Percentiles rank a stretch among this genome's conserved stretches.
Conservation (phyloP, 257 asterid genomes). For the Lycium barbarum region DNA sequence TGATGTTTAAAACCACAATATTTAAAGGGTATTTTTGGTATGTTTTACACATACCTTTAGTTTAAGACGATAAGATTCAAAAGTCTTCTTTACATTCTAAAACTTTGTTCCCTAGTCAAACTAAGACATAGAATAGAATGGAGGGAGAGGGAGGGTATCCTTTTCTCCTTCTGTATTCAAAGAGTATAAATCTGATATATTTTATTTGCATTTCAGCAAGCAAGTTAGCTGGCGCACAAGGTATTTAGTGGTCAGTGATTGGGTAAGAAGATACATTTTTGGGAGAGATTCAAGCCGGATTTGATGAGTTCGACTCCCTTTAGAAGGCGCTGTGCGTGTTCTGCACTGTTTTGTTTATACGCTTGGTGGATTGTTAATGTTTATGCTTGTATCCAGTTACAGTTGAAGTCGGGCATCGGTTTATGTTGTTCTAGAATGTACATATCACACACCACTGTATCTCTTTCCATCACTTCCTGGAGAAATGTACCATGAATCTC, state of each 20-base stretch:
- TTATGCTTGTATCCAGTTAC: not conserved
- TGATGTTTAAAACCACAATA: no score
- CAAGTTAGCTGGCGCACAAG: constrained; percentile 95
- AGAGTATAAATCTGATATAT: not conserved
- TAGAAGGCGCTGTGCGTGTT: not conserved
- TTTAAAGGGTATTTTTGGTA: no score
- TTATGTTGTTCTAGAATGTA: not conserved
- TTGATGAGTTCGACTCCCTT: constrained; percentile 30
- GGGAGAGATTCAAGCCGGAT: constrained; percentile 95
- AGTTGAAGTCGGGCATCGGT: not conserved
- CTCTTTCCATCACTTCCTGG: not conserved
- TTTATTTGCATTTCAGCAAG: constrained; percentile 59
- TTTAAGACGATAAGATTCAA: not conserved
- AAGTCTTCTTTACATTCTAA: not conserved
- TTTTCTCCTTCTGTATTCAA: not conserved
- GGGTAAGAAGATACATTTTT: constrained; percentile 81
- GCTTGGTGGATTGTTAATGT: not conserved
- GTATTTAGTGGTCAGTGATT: constrained; percentile 83
- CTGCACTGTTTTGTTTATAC: not conserved
- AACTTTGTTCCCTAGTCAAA: not conserved
- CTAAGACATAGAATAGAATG: not conserved
- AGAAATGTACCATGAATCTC: not conserved
- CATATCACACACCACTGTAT: not conserved
- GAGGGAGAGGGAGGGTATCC: not conserved
- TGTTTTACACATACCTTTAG: not conserved